Base-by-base conservation (phyloP, 371 early-diverging fungal species). In the Massospora cicadina region DNA sequence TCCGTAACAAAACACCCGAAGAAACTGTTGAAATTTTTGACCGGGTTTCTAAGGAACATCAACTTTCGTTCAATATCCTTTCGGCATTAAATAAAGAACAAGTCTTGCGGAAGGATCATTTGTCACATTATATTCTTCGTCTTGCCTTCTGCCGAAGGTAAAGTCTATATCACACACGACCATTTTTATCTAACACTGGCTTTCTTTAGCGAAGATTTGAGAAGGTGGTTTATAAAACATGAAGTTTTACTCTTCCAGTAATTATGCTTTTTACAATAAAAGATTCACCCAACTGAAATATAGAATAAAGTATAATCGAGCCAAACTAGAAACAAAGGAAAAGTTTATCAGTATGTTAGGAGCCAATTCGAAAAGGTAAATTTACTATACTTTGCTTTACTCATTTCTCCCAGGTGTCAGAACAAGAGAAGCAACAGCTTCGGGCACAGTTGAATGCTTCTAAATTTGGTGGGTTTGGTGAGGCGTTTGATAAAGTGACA, bases 71-170 rank as follows among this genome's bases (percentile, higher is more conserved):
- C 60, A 68, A 79, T 5, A 81, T 80, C 65, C 60, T 73, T 43
- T 66, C 76, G 0, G 69, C 66, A 69, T 65, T 76, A 60, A 68
- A 69, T 24, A 69, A 69, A 62, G 55, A 67, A 67, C 3, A 70
- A 69, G 24, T 65, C 85, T 7, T 72, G 78, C 75, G 85, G 54
- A 91, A 91, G 73, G 98, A 98, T 79, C 86, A 91, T 60, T 75
- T 93, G 58, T 86, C 88, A 61, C 98, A 98, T 70, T 96, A 86
- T 74, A 89, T 98, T 27, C 74, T 98, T 28, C 81, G 93, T 30
- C 77, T 98, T 63, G 95, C 96, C 0, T 96, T 89, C 68, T 89
- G 93, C 73, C 74, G 90, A 68, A 90, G 85, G 77, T 84, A 72
- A 27, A 33, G n/a, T 2, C 23, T 5, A 33, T n/a, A 0, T 29